Evolutionary conservation across 306 rosid species (phyloP).

Genomic region (Trifolium fragiferum): DNA sequence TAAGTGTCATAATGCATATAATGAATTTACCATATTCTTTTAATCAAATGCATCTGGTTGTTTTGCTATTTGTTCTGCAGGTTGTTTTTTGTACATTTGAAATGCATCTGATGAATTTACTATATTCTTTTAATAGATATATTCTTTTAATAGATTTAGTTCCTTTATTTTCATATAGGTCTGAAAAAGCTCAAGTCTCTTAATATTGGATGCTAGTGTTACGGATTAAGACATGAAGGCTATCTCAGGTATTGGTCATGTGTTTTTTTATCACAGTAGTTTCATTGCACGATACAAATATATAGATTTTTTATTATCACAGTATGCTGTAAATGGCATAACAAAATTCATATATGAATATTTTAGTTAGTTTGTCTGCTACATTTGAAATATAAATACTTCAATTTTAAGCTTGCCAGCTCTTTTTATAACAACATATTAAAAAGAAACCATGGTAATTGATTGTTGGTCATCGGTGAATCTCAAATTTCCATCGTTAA

Average conservation of each 20-base stretch:
- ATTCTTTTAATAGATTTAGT: slow-evolving; percentile 31
- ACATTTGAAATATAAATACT: no score
- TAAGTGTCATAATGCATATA: no score
- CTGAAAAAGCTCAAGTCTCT: slow-evolving; percentile 64
- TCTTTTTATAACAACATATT: slow-evolving; percentile 4
- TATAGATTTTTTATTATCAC: no score
- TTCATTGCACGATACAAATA: no score
- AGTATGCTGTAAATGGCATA: background rate
- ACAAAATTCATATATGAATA: background rate
- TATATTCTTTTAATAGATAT: no score
- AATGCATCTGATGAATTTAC: slow-evolving; percentile 19
- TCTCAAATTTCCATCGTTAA: slow-evolving; percentile 23
- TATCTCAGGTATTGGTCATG: slow-evolving; percentile 59
- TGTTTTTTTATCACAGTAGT: background rate
- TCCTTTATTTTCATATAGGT: slow-evolving; percentile 48
- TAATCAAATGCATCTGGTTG: no score
- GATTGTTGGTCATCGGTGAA: background rate
- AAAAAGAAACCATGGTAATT: slow-evolving; percentile 16
- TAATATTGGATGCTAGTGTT: slow-evolving; percentile 68
- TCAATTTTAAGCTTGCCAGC: no score
- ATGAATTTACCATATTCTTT: no score
- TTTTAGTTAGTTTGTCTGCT: no score
- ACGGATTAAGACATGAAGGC: slow-evolving; percentile 63
- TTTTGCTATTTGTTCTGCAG: slow-evolving; percentile 2
- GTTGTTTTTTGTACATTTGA: background rate